A percentile compares a stretch with the other conserved stretches of the same genome.
Evolutionary conservation across 768 basidiomycete species (phyloP).

Genomic region (Russula olivacea): DNA sequence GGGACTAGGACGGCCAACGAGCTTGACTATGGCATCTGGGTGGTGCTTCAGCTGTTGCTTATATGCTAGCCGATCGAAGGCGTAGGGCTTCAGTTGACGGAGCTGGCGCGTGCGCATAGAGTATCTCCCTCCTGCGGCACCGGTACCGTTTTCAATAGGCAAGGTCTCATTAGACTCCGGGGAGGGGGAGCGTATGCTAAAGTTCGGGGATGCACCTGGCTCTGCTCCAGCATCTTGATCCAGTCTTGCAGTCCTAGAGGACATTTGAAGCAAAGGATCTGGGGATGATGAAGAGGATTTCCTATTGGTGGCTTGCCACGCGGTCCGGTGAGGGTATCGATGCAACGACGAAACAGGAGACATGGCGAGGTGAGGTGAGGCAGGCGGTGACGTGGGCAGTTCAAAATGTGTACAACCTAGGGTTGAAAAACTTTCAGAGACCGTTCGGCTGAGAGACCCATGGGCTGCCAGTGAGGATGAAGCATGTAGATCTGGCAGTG

Average conservation of each 20-base stretch:
- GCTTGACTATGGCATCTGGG: slow-evolving; percentile 65
- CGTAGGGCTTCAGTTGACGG: slow-evolving; percentile 58
- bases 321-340: background rate
- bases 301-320: background rate
- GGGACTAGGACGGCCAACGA: slow-evolving; percentile 33
- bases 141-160: background rate
- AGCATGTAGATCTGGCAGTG: background rate
- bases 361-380: background rate
- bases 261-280: slow-evolving; percentile 7
- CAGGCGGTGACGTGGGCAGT: slow-evolving; percentile 4
- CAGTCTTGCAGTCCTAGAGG: background rate
- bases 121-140: slow-evolving; percentile 35
- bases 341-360: background rate
- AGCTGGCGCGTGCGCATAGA: slow-evolving; percentile 49
- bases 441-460: background rate
- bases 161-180: background rate
- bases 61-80: slow-evolving; percentile 49
- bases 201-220: background rate
- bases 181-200: background rate
- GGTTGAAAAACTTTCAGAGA: background rate
- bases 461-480: background rate
- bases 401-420: background rate
- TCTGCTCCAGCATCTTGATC: background rate
- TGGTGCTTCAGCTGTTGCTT: slow-evolving; percentile 43
- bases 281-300: slow-evolving; percentile 1